Percentiles rank a stretch among this genome's conserved stretches.
phyloP scores from a whole-genome alignment of 805 yeast genomes.

The Groenewaldozyma tartarivorans region DNA sequence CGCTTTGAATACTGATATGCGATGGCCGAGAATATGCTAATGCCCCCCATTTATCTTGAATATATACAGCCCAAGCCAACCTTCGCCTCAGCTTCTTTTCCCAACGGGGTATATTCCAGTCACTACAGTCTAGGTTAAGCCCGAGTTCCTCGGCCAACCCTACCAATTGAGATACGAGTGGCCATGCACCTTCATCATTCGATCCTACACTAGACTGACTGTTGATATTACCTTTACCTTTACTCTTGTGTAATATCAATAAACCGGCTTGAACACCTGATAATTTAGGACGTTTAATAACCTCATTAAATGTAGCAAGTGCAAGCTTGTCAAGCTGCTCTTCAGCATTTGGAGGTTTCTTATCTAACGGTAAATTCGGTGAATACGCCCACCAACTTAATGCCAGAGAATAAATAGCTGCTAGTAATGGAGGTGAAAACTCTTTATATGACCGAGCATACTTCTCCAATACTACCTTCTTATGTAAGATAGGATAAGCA shows the following conservation, averaged over 20 bases:
- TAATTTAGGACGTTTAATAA: conserved; percentile 12
- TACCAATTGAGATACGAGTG: conserved; percentile 56
- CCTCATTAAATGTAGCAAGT: conserved; percentile 14
- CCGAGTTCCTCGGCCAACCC: conserved; percentile 85
- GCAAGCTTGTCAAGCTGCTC: conserved; percentile 17
- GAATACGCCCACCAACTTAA: conserved; percentile 23
- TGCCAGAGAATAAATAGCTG: conserved; percentile 20
- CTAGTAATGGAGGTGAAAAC: conserved; percentile 18
- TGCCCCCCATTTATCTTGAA: conserved; percentile 82
- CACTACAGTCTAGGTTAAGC: conserved; percentile 69
- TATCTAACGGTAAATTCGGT: conserved; percentile 12
- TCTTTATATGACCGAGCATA: conserved; percentile 18
- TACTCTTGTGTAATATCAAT: conserved; percentile 35
- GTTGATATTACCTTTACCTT: conserved; percentile 19
- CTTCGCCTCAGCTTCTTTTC: conserved; percentile 76
- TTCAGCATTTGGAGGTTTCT: conserved; percentile 12
- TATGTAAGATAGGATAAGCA: conserved; percentile 29
- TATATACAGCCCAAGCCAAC: conserved; percentile 84
- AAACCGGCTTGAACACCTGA: conserved; percentile 29
- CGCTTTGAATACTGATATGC: conserved; percentile 45
- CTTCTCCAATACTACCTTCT: conserved; percentile 20
- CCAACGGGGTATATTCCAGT: conserved; percentile 86
- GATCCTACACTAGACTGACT: neutral
- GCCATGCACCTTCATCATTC: conserved; percentile 30
- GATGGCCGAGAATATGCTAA: conserved; percentile 70